phyloP scores from a whole-genome alignment of 1,284 basidiomycete species.

The Microbotryum lychnidis-dioicae region DNA sequence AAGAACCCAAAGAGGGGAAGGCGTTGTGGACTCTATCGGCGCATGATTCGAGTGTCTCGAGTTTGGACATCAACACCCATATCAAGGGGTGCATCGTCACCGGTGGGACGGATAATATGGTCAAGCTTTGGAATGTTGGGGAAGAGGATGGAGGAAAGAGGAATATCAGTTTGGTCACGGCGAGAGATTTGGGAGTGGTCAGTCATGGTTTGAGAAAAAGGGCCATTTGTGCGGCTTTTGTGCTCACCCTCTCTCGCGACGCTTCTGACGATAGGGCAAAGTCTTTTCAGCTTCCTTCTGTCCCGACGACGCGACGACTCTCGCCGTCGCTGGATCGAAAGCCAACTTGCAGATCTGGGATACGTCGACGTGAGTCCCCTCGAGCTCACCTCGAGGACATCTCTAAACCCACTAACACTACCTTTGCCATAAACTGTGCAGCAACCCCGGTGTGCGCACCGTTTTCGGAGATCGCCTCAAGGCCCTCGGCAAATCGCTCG shows the following conservation, averaged over 20 bases:
- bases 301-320: slow-evolving; percentile 85
- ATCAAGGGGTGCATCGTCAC: slow-evolving; percentile 86
- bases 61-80: slow-evolving; percentile 84
- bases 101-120: slow-evolving; percentile 80
- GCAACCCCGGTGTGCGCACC: slow-evolving; percentile 39
- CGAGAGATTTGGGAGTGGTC: slow-evolving; percentile 86
- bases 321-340: slow-evolving; percentile 88
- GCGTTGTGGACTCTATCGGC: slow-evolving; percentile 81
- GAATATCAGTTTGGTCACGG: slow-evolving; percentile 77
- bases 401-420: not conserved
- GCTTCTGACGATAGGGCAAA: slow-evolving; percentile 59
- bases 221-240: not conserved
- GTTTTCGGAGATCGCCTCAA: slow-evolving; percentile 40
- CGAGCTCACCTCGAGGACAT: not conserved
- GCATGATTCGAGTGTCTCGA: slow-evolving; percentile 88
- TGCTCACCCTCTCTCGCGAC: not conserved
- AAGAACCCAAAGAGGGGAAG: slow-evolving; percentile 34
- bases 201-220: slow-evolving; percentile 39
- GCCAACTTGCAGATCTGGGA: slow-evolving; percentile 95
- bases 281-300: slow-evolving; percentile 86
- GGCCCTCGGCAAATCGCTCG: slow-evolving; percentile 30
- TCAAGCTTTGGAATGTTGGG: slow-evolving; percentile 86
- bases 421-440: not conserved
- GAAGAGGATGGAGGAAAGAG: slow-evolving; percentile 51
- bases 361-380: slow-evolving; percentile 32